Base-by-base conservation (phyloP, 257 asterid species). In the Solanum peruvianum region DNA sequence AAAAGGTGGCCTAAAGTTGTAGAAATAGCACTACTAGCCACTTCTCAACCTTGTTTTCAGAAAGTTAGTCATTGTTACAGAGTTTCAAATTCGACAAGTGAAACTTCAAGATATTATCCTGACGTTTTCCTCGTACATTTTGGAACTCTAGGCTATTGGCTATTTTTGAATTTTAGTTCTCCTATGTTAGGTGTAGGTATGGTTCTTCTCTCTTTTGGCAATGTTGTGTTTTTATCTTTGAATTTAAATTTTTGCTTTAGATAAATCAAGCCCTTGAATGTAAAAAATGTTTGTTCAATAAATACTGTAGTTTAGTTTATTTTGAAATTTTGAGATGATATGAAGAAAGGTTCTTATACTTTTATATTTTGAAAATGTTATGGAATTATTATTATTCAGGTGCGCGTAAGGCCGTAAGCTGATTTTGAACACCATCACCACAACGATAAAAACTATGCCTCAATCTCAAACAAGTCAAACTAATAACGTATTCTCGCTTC, bases 221-320 rank as follows among this genome's bases (percentile, higher is more conserved):
- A 78, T 78, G 84, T 45, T 45, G 42, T 78, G 21, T 77, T 77
- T 15, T 25, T 44, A 11, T n/a, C 44, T 47, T 80, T 47, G 85
- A 45, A 29, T 47, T 47, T 49, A 9, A 9, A 29, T 29, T 80
- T 81, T 81, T 31, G 69, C 16, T 29, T 29, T 49, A 81, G 45
- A 35, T 12, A 49, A 47, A 81, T 29, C 45, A 81, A 49, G 45
- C 11, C 29, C 23, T 12, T 49, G 69, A 81, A 10, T 80, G 10
- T 49, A 49, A 20, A 81, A 16, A 29, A 29, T 81, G 85, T 10
- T 81, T 49, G 85, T 81, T 81, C 69, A 81, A 81, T 81, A 81
- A 81, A 6, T 49, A 5, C 2, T 49, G 4, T 81, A 18, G 69
- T 29, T 31, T 37, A 49, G 27, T 81, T 81, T 11, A 31, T 49